Conservation (phyloP, 23 red algal species). For the Pyropia haitanensis region DNA sequence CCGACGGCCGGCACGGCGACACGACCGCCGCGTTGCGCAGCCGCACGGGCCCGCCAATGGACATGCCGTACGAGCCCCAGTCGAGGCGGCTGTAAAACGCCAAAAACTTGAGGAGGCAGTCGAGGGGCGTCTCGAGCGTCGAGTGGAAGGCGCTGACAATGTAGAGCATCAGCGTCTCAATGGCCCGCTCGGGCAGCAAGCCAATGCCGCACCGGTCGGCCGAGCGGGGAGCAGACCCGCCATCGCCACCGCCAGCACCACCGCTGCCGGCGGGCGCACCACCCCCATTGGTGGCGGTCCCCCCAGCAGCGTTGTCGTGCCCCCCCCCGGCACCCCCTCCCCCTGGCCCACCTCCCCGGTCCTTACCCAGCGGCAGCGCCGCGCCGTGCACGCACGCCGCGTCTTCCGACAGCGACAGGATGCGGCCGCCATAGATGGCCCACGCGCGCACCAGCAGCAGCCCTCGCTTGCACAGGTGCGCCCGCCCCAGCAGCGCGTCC, state of each 20-base stretch:
- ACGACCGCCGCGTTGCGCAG: neutral
- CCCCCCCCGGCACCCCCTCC: neutral
- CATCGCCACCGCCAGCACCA: neutral
- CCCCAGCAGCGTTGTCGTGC: neutral
- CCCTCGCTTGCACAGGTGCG: conserved; percentile 21
- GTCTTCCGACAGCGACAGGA: neutral
- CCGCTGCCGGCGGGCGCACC: neutral
- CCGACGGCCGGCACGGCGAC: neutral
- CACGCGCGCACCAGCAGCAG: conserved; percentile 22
- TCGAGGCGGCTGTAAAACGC: conserved; percentile 26
- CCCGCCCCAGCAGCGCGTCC: conserved; percentile 20
- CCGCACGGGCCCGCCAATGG: conserved; percentile 11
- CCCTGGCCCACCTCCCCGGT: neutral
- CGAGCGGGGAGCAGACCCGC: neutral
- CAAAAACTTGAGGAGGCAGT: conserved; percentile 16
- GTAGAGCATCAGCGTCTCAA: conserved; percentile 9
- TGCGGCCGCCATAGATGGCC: conserved; percentile 15
- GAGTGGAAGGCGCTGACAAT: conserved; percentile 11
- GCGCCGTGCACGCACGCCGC: neutral
- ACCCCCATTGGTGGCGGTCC: neutral
- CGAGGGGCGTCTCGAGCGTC: conserved; percentile 9
- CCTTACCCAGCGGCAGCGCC: neutral
- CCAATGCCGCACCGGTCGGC: neutral
- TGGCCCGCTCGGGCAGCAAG: neutral
- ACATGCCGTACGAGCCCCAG: conserved; percentile 22